Conservation (phyloP, 1,284 basidiomycete genomes). For the Puccinia coronata region DNA sequence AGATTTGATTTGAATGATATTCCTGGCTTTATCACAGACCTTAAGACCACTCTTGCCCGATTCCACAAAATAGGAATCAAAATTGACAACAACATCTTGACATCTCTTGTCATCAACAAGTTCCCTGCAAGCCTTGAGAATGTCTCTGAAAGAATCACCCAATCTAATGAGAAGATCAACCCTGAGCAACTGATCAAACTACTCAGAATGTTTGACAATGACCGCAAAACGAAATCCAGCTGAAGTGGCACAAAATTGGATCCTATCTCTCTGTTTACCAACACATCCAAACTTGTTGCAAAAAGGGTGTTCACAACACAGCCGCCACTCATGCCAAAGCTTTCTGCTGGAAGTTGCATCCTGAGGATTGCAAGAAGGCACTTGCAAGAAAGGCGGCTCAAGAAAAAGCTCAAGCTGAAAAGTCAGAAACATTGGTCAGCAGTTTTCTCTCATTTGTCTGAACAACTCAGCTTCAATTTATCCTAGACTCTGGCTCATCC, state of each 20-base stretch:
- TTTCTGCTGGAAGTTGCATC: not conserved
- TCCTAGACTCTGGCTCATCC: not conserved
- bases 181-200: not conserved
- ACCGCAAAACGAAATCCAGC: not conserved
- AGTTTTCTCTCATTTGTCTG: not conserved
- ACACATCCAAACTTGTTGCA: not conserved
- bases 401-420: not conserved
- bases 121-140: not conserved
- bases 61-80: not conserved
- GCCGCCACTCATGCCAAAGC: not conserved
- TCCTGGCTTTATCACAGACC: not conserved
- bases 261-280: not conserved
- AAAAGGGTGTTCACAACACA: not conserved
- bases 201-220: not conserved
- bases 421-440: not conserved
- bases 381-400: not conserved
- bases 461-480: not conserved
- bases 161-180: not conserved
- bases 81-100: not conserved
- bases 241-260: too few relatives aligned
- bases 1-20: not conserved
- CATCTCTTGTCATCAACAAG: not conserved
- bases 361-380: not conserved
- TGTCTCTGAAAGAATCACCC: not conserved
- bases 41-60: not conserved